These are phyloP conservation scores for Colletotrichum aenigma DNA, from an alignment of 2,329 filamentous ascomycete species.

Conservation along the genomic window DNA sequence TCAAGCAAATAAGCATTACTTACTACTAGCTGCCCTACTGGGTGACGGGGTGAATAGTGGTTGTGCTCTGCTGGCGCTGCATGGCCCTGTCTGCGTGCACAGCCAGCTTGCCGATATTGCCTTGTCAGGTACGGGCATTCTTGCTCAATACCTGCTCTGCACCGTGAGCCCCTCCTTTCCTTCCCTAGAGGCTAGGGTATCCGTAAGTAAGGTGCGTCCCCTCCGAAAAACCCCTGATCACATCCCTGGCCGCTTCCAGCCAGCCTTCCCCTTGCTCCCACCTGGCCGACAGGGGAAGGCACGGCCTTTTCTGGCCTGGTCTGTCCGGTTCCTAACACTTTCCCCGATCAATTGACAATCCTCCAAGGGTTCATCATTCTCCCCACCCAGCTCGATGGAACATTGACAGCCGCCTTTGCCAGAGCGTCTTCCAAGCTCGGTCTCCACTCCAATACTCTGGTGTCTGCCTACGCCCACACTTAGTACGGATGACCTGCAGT, in stretches of 20 bases:
- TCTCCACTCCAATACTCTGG: neutral
- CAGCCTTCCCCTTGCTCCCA: constrained; percentile 12
- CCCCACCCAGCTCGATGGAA: neutral
- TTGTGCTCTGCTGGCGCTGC: neutral
- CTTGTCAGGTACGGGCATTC: neutral
- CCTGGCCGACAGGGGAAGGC: constrained; percentile 10
- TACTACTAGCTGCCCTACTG: neutral
- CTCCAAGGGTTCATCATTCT: constrained; percentile 14
- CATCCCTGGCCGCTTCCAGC: constrained; percentile 12
- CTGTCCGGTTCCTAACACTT: constrained; percentile 5
- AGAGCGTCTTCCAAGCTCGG: neutral
- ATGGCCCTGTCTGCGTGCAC: neutral
- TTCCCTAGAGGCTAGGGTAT: neutral
- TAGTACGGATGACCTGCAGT: neutral
- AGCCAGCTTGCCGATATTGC: neutral
- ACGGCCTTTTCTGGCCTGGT: constrained; percentile 5
- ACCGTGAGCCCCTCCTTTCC: neutral
- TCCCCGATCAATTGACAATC: constrained; percentile 1
- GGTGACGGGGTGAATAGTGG: neutral
- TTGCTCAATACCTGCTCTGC: neutral
- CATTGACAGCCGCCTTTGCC: constrained; percentile 16
- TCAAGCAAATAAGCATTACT: neutral
- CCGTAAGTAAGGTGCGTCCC: neutral
- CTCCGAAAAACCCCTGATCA: neutral
- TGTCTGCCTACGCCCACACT: neutral